Conservation (phyloP, 805 yeast genomes). For the Phaffomyces opuntiae region DNA sequence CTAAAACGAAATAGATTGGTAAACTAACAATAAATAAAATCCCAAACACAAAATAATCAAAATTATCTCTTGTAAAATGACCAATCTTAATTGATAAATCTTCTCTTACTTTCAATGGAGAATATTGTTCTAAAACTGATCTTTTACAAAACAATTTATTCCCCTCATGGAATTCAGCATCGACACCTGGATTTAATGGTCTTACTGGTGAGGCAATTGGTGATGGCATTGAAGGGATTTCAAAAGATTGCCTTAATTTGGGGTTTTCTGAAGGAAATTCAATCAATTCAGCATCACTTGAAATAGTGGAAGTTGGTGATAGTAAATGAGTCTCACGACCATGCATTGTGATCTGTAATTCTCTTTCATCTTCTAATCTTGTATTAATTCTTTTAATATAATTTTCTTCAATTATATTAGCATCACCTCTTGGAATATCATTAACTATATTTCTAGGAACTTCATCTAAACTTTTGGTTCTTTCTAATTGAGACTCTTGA, state of each 20-base stretch:
- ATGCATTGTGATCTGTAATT: not conserved
- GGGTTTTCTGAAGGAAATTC: conserved; percentile 2
- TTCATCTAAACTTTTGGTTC: conserved; percentile 6
- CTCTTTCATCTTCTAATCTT: conserved; percentile 1
- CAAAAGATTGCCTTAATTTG: not conserved
- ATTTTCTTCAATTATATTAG: conserved; percentile 16
- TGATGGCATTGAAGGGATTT: conserved; percentile 12
- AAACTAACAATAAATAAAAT: conserved; percentile 46
- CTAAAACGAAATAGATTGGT: conserved; percentile 51
- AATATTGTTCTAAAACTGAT: conserved; percentile 13
- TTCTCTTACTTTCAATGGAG: not conserved
- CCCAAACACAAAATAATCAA: conserved; percentile 50
- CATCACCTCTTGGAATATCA: conserved; percentile 22
- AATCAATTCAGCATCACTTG: not conserved
- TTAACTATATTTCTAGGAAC: conserved; percentile 14
- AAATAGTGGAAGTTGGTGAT: not conserved
- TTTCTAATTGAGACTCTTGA: not conserved
- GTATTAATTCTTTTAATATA: conserved; percentile 12
- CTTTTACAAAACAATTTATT: conserved; percentile 19
- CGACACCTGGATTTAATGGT: conserved; percentile 12
- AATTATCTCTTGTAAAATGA: conserved; percentile 33
- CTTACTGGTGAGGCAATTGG: conserved; percentile 13
- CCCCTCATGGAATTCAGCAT: conserved; percentile 1
- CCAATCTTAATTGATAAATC: conserved; percentile 25
- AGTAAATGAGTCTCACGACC: not conserved